Evolutionary conservation across 2,329 filamentous ascomycete genomes (phyloP).

Genomic region (Colletotrichum noveboracense): DNA sequence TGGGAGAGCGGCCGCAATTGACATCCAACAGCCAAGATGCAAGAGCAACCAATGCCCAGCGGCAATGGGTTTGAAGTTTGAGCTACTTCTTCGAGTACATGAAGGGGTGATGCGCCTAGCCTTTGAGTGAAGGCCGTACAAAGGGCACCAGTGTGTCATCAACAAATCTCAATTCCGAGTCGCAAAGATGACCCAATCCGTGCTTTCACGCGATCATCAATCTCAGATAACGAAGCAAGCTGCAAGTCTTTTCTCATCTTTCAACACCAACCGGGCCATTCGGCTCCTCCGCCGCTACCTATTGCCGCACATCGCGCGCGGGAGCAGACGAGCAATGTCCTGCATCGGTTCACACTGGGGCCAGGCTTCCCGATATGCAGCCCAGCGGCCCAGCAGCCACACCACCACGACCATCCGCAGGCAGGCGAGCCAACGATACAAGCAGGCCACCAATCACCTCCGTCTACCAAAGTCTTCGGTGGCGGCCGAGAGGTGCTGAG

Average conservation of each 20-base stretch:
- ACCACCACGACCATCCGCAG: background rate
- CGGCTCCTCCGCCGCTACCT: background rate
- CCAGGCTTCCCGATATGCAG: conserved; percentile 1
- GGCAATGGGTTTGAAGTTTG: background rate
- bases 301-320: background rate
- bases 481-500: background rate
- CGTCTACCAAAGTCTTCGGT: background rate
- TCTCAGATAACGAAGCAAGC: background rate
- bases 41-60: background rate
- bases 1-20: background rate
- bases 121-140: background rate
- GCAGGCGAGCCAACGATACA: background rate
- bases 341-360: background rate
- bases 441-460: background rate
- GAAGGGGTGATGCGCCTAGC: background rate
- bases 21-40: background rate
- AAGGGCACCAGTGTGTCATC: background rate
- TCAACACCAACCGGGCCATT: background rate
- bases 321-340: background rate
- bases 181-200: background rate
- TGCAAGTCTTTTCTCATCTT: background rate
- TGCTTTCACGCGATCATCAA: background rate
- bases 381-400: conserved; percentile 3
- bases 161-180: background rate
- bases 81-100: background rate